These are phyloP conservation scores for Pseudofabraea citricarpa DNA, from an alignment of 2,329 filamentous ascomycete genomes.

Conservation along the genomic window DNA sequence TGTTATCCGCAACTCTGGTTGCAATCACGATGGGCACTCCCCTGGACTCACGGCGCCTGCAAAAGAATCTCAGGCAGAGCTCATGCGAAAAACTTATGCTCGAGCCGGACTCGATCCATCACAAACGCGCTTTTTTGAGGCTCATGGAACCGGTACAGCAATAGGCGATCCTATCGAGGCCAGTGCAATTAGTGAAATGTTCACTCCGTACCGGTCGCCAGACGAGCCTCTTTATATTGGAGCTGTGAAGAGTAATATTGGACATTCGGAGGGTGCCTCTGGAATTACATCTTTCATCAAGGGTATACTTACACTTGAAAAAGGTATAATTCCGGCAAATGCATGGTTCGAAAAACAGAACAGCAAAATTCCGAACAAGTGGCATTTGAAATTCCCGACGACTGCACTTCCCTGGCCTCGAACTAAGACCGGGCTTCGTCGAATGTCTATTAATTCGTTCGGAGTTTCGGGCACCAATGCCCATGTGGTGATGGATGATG, in stretches of 20 bases:
- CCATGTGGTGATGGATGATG: conserved; percentile 5
- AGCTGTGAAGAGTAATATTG: conserved; percentile 32
- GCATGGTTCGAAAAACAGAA: conserved; percentile 24
- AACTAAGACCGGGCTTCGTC: conserved; percentile 2
- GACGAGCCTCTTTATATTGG: conserved; percentile 12
- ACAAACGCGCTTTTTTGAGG: conserved; percentile 4
- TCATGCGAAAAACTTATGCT: conserved; percentile 5
- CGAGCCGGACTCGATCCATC: conserved; percentile 3
- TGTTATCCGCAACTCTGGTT: conserved; percentile 45
- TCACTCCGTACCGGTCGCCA: background rate
- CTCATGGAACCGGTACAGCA: conserved; percentile 7
- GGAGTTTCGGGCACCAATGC: conserved; percentile 33
- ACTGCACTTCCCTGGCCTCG: conserved; percentile 7
- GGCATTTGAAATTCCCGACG: conserved; percentile 23
- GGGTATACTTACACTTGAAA: conserved; percentile 12
- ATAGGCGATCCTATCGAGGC: conserved; percentile 8
- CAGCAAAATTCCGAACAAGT: conserved; percentile 30
- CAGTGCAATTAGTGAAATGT: conserved; percentile 1
- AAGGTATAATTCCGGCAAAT: conserved; percentile 12
- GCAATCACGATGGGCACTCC: conserved; percentile 53
- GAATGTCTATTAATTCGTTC: conserved; percentile 19
- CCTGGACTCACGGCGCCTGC: conserved; percentile 51
- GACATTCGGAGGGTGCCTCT: conserved; percentile 39
- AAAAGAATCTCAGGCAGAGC: conserved; percentile 31
- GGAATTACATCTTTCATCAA: conserved; percentile 46